phyloP scores from a whole-genome alignment of 2,329 filamentous ascomycete genomes.

The Trichoderma simmonsii region DNA sequence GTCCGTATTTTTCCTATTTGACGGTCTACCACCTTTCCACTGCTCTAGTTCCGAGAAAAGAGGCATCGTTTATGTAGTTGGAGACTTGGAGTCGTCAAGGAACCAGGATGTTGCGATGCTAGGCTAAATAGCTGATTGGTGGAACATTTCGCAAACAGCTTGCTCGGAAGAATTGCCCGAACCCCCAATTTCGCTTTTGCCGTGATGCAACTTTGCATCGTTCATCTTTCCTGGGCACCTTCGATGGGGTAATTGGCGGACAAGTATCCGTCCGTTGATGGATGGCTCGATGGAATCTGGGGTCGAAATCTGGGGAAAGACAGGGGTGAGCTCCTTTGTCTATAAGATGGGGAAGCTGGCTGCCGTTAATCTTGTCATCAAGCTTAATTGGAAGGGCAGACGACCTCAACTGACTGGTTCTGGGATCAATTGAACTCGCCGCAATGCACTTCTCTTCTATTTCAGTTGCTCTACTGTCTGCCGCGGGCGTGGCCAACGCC shows the following conservation, averaged over 20 bases:
- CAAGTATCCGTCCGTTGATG: background rate
- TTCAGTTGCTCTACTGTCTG: background rate
- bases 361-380: background rate
- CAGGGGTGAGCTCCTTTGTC: background rate
- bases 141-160: constrained; percentile 6
- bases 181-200: background rate
- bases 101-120: background rate
- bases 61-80: background rate
- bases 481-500: background rate
- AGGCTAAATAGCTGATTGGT: constrained; percentile 12
- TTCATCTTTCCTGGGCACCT: background rate
- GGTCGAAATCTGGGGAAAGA: constrained; percentile 13
- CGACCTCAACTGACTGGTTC: background rate
- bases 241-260: background rate
- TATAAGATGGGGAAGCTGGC: background rate
- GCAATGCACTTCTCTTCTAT: constrained; percentile 1
- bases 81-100: background rate
- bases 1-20: background rate
- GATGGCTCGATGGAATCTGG: background rate
- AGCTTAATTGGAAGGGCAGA: background rate
- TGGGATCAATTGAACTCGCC: background rate
- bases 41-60: background rate
- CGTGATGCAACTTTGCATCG: background rate
- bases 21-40: background rate
- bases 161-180: background rate